These are phyloP conservation scores for Xylaria sp. DNA, from an alignment of 2,329 filamentous ascomycete species.

Conservation along the genomic window DNA sequence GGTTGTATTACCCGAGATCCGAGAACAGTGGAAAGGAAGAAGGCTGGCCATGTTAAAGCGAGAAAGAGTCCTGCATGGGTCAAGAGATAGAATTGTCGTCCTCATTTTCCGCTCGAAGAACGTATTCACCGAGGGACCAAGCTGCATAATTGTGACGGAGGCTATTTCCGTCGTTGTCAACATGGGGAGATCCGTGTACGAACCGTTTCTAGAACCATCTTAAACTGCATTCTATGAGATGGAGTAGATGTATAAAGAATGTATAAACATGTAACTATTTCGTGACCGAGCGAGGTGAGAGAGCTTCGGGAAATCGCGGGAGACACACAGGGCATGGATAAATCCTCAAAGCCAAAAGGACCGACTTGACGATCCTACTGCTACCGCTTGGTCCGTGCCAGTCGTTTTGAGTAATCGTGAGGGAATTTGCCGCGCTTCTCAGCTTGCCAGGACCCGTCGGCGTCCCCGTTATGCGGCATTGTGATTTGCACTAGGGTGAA, in stretches of 20 bases:
- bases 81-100: conserved; percentile 70
- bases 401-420: conserved; percentile 28
- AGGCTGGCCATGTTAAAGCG: conserved; percentile 94
- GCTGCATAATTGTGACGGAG: conserved; percentile 28
- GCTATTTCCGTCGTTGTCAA: conserved; percentile 4
- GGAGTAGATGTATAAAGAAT: conserved; percentile 43
- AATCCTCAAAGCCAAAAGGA: conserved; percentile 12
- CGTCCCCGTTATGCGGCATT: conserved; percentile 25
- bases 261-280: conserved; percentile 45
- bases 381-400: conserved; percentile 13
- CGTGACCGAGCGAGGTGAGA: conserved; percentile 18
- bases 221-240: conserved; percentile 28
- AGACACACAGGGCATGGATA: conserved; percentile 9
- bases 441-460: conserved; percentile 24
- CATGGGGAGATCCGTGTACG: conserved; percentile 18
- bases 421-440: conserved; percentile 18
- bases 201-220: conserved; percentile 22
- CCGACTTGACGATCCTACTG: conserved; percentile 16
- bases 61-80: conserved; percentile 99
- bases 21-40: conserved; percentile 96
- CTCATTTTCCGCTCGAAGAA: neutral
- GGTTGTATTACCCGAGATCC: conserved; percentile 92
- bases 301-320: conserved; percentile 3
- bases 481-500: conserved; percentile 24
- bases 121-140: conserved; percentile 1